Percentiles rank a stretch among this genome's conserved stretches.
These are phyloP conservation scores for Calonectria crousiana DNA, from an alignment of 2,329 filamentous ascomycete species.

Conservation along the genomic window DNA sequence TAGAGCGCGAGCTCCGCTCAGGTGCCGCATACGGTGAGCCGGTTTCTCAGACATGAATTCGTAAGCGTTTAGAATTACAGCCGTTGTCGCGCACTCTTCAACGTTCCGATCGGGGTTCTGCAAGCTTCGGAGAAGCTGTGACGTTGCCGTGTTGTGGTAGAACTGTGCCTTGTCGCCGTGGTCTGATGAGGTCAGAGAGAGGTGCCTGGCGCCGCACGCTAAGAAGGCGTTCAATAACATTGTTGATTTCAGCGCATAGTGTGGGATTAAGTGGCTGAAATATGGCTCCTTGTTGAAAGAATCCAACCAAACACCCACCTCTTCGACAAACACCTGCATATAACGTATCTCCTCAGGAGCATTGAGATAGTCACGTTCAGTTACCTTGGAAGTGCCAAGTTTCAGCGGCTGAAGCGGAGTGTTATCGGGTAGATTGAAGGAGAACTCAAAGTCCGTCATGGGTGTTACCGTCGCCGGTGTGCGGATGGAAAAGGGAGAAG, in stretches of 20 bases:
- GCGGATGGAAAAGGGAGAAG: conserved; percentile 54
- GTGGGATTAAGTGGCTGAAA: conserved; percentile 87
- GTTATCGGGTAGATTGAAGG: conserved; percentile 45
- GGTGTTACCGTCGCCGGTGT: conserved; percentile 52
- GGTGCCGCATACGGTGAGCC: conserved; percentile 87
- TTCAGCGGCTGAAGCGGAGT: conserved; percentile 6
- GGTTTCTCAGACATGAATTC: conserved; percentile 90
- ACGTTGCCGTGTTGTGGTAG: conserved; percentile 89
- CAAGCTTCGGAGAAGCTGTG: conserved; percentile 79
- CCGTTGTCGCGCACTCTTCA: conserved; percentile 86
- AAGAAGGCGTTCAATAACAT: conserved; percentile 92
- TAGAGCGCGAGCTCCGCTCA: conserved; percentile 84
- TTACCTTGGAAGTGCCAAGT: conserved; percentile 3
- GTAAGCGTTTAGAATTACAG: conserved; percentile 90
- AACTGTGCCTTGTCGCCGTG: conserved; percentile 81
- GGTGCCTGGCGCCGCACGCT: conserved; percentile 87
- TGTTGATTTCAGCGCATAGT: conserved; percentile 82
- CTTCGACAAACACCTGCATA: conserved; percentile 92
- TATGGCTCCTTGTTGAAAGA: conserved; percentile 87
- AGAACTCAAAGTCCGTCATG: conserved; percentile 51
- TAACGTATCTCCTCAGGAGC: conserved; percentile 85
- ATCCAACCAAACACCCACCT: conserved; percentile 96
- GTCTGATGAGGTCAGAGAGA: conserved; percentile 79
- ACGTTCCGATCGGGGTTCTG: conserved; percentile 89
- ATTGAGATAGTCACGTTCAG: conserved; percentile 72